Evolutionary conservation across 2,329 filamentous ascomycete genomes (phyloP).

Genomic region (Fusarium chuoi): DNA sequence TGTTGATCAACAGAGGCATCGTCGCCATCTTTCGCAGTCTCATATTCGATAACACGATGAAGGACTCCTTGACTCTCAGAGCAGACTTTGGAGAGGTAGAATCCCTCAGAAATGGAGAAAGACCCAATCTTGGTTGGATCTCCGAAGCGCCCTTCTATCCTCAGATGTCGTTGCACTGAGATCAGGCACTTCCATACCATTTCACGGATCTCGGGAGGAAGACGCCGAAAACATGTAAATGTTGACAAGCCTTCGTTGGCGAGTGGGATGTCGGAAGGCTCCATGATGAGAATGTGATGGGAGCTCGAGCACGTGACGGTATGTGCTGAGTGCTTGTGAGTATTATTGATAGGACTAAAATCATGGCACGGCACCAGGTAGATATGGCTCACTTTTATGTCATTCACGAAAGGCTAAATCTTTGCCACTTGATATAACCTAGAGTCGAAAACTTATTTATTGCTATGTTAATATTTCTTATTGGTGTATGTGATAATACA

Average conservation of each 20-base stretch:
- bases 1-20: fast-evolving
- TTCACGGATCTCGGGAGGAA: not conserved
- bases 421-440: fast-evolving
- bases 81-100: fast-evolving
- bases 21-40: not conserved
- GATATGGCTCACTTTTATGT: not conserved
- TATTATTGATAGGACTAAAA: too few relatives aligned
- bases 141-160: not conserved
- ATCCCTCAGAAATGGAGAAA: not conserved
- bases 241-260: not conserved
- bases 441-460: fast-evolving
- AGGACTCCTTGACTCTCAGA: not conserved
- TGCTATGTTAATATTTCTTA: too few relatives aligned
- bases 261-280: fast-evolving
- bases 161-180: not conserved
- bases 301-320: not conserved
- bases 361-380: fast-evolving
- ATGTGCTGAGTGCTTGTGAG: not conserved
- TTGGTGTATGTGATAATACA: not conserved
- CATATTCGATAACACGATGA: not conserved
- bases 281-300: too few relatives aligned
- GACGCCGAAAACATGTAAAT: not conserved
- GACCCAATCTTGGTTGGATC: not conserved
- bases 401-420: not conserved
- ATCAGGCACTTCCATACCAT: not conserved